Evolutionary conservation across 73 alveolate genomes (phyloP).

Genomic region (Paramecium octaurelia): DNA sequence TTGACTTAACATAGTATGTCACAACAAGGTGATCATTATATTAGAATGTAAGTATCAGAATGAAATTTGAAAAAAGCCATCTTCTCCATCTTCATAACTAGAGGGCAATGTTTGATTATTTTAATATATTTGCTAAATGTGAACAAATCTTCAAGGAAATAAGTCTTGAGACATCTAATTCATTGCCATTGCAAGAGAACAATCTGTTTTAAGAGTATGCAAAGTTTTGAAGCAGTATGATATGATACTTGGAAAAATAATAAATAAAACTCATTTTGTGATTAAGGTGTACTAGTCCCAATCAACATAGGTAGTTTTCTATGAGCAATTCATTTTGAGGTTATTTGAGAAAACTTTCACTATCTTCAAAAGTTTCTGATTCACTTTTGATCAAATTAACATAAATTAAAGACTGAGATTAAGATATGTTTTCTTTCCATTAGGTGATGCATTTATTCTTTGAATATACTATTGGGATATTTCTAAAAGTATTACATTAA

Average conservation of each 20-base stretch:
- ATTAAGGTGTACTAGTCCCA: background rate
- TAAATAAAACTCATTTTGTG: background rate
- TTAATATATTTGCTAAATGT: background rate
- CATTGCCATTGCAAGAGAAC: background rate
- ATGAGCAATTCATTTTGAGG: background rate
- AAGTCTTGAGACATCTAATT: background rate
- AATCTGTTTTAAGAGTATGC: background rate
- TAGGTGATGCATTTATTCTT: background rate
- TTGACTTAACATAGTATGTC: background rate
- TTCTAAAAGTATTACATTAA: background rate
- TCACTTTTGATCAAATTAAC: background rate
- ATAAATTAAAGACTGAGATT: background rate
- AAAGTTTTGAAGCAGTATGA: background rate
- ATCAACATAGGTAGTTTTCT: background rate
- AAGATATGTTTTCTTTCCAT: background rate
- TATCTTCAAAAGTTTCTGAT: slow-evolving; percentile 9
- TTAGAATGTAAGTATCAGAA: background rate
- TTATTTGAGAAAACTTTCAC: background rate
- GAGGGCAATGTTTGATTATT: background rate
- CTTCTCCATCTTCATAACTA: background rate
- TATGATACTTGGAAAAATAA: slow-evolving; percentile 22
- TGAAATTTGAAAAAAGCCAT: background rate
- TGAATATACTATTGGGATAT: background rate
- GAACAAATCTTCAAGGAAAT: background rate
- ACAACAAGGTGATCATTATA: background rate